Evolutionary conservation across 176 grass and related monocot species (phyloP), one percentile per base, ranked within the genome.

Genomic region (Aegilops tauschii): DNA sequence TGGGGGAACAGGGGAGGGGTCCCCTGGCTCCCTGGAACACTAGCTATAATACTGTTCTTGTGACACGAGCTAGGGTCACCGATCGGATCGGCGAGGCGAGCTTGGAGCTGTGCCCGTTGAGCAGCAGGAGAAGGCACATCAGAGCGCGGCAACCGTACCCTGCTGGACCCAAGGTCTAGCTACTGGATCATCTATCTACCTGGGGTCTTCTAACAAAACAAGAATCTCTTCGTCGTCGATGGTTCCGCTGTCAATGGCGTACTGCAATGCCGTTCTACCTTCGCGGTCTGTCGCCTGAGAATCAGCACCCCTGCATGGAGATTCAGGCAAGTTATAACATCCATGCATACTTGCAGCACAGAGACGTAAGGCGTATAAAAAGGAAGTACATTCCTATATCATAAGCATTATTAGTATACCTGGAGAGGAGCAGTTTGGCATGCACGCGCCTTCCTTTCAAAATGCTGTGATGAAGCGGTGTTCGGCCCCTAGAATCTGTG

Each of bases 401-500:
- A 21, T 30, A 63, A 63, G 37, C 36, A 54, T 70, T 20, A 17
- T 17, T 1, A 7, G 16, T 83, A 83, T 88, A 99, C 97, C 97
- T 99, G 49, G 89, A 92, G 74, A 99, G 90, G 32, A 99, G 73
- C 28, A 99, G 50, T 67, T 87, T 99, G 16, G 92, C 92, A 23
- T 74, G 87, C 37, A 84, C 29, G 44, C 78, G 87, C 30, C 90
- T 82, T 42, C 89, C 94, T 90, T 94, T 97, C 81, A 97, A 81
- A 76, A 99, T 90, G 65, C 92, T 94, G 84, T 97, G 97, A 80
- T 99, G 97, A 87, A 99, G 97, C 13, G 97, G 94, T 1, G 92
- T 91, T 25, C 89, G 76, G 1, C 92, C 88, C 74, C 85, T 93
- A 6, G 64, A 84, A 88, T 99, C 94, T 14, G 71, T 73, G 61